A percentile compares a stretch with the other conserved stretches of the same genome.
Conservation (phyloP, 2,329 filamentous ascomycete genomes). For the Fusarium sp. region DNA sequence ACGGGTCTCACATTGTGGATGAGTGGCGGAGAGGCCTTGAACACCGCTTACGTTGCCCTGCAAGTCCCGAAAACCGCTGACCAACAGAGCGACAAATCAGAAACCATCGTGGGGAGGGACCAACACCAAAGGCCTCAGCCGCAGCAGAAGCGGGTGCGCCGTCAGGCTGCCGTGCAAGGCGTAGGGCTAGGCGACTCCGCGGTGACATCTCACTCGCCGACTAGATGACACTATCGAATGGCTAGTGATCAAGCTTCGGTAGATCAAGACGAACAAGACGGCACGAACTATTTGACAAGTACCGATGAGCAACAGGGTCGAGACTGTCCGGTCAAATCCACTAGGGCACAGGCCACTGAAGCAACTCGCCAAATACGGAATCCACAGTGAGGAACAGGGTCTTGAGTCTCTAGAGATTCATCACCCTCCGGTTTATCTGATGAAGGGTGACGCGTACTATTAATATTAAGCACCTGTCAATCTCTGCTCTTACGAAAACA, state of each 20-base stretch:
- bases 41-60: constrained; percentile 9
- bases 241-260: neutral
- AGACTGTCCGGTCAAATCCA: neutral
- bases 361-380: too few species aligned
- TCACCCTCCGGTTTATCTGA: too few species aligned
- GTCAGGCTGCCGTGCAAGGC: neutral
- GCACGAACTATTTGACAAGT: too few species aligned
- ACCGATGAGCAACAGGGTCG: too few species aligned
- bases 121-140: neutral
- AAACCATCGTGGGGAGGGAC: neutral
- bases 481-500: neutral
- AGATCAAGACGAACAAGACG: neutral
- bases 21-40: constrained; percentile 5
- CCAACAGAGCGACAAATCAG: neutral
- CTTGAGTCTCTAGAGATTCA: too few species aligned
- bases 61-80: constrained; percentile 1
- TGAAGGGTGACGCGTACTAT: too few species aligned
- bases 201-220: neutral
- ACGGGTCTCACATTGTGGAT: neutral
- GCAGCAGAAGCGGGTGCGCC: neutral
- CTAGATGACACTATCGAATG: neutral
- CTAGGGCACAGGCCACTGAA: too few species aligned
- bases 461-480: too few species aligned
- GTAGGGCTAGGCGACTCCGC: too few species aligned
- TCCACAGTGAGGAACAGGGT: too few species aligned